Percentiles rank a stretch among this genome's conserved stretches.
Evolutionary conservation across 2,329 filamentous ascomycete species (phyloP).

Genomic region (Aaosphaeria arxii): DNA sequence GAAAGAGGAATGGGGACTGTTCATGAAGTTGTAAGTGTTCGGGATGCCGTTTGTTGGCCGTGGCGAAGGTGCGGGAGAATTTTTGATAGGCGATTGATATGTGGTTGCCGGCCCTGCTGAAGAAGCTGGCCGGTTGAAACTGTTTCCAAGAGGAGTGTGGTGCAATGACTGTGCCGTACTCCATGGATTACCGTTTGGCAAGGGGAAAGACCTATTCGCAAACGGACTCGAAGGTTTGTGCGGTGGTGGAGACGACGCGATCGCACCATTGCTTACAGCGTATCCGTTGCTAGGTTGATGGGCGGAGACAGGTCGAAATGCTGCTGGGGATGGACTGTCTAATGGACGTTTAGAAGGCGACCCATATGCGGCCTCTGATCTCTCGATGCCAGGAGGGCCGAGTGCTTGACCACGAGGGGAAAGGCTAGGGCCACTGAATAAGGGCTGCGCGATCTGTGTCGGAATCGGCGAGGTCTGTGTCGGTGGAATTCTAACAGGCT

Average conservation of each 20-base stretch:
- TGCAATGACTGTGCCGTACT: conserved; percentile 21
- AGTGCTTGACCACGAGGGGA: conserved; percentile 44
- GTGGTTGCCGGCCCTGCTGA: conserved; percentile 15
- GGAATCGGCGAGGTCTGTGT: conserved; percentile 11
- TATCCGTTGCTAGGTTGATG: conserved; percentile 9
- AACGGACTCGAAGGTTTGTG: conserved; percentile 19
- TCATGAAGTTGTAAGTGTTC: conserved; percentile 27
- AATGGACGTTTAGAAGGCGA: conserved; percentile 11
- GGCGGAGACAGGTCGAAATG: conserved; percentile 20
- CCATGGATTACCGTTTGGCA: conserved; percentile 27
- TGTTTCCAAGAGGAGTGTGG: conserved; percentile 17
- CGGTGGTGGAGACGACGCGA: conserved; percentile 32
- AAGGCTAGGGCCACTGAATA: conserved; percentile 41
- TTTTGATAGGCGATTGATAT: conserved; percentile 32
- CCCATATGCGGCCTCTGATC: conserved; percentile 36
- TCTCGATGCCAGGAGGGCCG: conserved; percentile 41
- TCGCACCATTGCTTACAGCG: too few species aligned
- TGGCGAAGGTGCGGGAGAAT: conserved; percentile 33
- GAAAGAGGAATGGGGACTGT: conserved; percentile 48
- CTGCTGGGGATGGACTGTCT: conserved; percentile 18
- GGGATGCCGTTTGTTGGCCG: conserved; percentile 30
- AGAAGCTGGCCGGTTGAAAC: conserved; percentile 30
- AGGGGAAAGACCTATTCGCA: conserved; percentile 9
- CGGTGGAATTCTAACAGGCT: conserved; percentile 19
- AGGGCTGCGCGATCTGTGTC: conserved; percentile 13